These are phyloP conservation scores for Miscanthus lutarioriparius DNA, from an alignment of 176 grass and related monocot genomes.

Conservation along the genomic window DNA sequence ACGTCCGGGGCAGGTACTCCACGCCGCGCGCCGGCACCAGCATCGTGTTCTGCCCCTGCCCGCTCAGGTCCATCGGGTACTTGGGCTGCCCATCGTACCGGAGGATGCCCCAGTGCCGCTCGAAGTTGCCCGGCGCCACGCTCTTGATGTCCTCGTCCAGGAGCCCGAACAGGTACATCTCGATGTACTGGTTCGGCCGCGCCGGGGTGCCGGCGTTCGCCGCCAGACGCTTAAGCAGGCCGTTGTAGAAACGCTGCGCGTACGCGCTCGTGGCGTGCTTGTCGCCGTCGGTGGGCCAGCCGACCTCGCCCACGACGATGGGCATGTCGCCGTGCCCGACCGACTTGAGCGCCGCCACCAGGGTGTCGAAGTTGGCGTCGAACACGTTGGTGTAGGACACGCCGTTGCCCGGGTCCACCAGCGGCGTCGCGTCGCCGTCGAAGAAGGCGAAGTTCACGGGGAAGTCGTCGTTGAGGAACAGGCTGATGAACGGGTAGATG, in stretches of 20 bases:
- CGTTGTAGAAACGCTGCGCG: constrained; percentile 87
- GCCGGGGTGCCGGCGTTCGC: constrained; percentile 66
- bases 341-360: constrained; percentile 64
- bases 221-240: constrained; percentile 54
- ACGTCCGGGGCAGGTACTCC: constrained; percentile 40
- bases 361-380: constrained; percentile 80
- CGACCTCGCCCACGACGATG: constrained; percentile 87
- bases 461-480: constrained; percentile 76
- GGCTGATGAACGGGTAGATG: constrained; percentile 94
- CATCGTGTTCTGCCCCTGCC: constrained; percentile 57
- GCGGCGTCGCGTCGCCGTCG: constrained; percentile 48
- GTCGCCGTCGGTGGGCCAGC: constrained; percentile 94
- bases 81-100: constrained; percentile 87
- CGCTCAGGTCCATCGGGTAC: constrained; percentile 64
- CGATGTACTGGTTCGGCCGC: constrained; percentile 80
- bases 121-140: constrained; percentile 82
- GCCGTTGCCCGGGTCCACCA: constrained; percentile 45
- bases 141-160: constrained; percentile 90
- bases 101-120: constrained; percentile 93
- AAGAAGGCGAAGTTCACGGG: constrained; percentile 92
- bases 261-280: constrained; percentile 50
- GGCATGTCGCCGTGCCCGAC: constrained; percentile 62
- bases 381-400: constrained; percentile 80
- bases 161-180: constrained; percentile 81
- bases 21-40: constrained; percentile 46